Conservation (phyloP, 331 rosid species). For the Acacia concinna region DNA sequence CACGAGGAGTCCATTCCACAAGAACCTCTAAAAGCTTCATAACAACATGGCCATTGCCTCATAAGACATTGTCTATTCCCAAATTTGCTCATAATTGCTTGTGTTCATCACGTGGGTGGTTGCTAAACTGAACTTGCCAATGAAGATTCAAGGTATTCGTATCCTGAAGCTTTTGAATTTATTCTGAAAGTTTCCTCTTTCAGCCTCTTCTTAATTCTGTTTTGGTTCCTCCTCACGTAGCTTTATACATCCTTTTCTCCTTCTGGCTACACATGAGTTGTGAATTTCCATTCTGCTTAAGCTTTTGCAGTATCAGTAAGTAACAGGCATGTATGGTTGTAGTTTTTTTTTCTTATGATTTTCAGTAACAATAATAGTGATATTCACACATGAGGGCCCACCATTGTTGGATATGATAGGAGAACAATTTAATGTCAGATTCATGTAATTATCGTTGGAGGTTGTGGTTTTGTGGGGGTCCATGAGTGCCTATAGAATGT, state of each 20-base stretch:
- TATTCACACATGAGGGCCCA: neutral
- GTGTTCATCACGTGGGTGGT: slow-evolving; percentile 36
- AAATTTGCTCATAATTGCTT: slow-evolving; percentile 15
- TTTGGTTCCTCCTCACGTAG: neutral
- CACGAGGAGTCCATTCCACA: slow-evolving; percentile 12
- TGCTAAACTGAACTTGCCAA: neutral
- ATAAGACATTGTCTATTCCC: neutral
- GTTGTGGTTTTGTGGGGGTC: neutral
- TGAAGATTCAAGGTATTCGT: neutral
- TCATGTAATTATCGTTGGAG: neutral
- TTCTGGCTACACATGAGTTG: neutral
- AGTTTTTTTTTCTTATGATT: neutral
- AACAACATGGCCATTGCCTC: neutral
- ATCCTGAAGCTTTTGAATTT: neutral
- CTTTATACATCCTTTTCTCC: neutral
- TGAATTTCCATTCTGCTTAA: neutral
- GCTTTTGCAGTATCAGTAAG: neutral
- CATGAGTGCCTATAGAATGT: neutral
- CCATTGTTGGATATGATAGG: neutral
- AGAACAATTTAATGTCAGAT: neutral
- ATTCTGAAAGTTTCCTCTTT: neutral
- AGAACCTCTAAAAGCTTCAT: neutral
- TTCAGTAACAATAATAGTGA: neutral
- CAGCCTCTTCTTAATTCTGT: neutral
- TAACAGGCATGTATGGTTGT: neutral